Base-by-base conservation (phyloP, 371 early-diverging fungal genomes). In the Hamiltosporidium tvaerminnensis region DNA sequence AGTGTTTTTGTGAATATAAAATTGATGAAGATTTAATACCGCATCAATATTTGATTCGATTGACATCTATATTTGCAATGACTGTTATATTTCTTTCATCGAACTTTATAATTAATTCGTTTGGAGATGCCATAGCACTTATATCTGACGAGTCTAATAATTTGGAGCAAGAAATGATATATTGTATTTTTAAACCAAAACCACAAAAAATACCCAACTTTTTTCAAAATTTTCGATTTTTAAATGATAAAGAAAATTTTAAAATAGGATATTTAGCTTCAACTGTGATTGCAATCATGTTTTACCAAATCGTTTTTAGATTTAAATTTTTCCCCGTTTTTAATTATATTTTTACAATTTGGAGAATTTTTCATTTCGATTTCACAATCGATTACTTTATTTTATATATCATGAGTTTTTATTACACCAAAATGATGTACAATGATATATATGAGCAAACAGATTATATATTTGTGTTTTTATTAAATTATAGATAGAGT, bases 281-380 rank as follows among this genome's bases (percentile, higher is more conserved):
- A 7, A 30, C 50, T 1, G 23, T 63, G 7, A 30, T 53, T 30
- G 34, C 60, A 9, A 33, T 49, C n/a, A 2, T 64, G 2, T n/a
- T 70, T 10, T 73, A 68, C 53, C 54, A 62, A 50, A 14, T 75
- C 30, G 23, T 55, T 12, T 48, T 52, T 32, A 61, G 63, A 30
- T 14, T 44, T 14, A 56, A 55, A 7, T 53, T 63, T 31, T 41
- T 75, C 10, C 33, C 55, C 0, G 54, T 66, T 47, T 63, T 75
- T 60, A 78, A 78, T 60, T 73, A 71, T 49, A 32, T 72, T 9
- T 74, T 78, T 41, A 71, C 74, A 16, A 58, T 69, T 38, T 78
- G 79, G 79, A 57, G 79, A 59, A 52, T 76, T 1, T 14, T 66
- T 30, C 61, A 76, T n/a, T 78, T 73, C 64, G 63, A 68, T 37